Evolutionary conservation across 441 rosid genomes (phyloP), one percentile per base, ranked within the genome.

Genomic region (Jatropha podagrica): DNA sequence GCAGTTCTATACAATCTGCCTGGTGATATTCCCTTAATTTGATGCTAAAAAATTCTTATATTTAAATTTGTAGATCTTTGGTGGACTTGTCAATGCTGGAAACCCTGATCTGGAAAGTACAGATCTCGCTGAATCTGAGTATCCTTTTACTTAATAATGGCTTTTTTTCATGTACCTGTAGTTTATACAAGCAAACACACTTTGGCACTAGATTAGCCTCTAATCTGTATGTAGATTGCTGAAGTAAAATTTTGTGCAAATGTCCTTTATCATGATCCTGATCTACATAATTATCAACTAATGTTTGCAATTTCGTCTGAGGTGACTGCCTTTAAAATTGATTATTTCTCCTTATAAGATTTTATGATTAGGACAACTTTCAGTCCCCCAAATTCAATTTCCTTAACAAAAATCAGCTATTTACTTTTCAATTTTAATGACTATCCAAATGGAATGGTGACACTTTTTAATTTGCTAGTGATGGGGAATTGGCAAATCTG

Each of bases 381-480:
- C 23, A 62, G 49, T 18, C 26, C 77, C 69, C 60, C 70, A 48
- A n/a, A 40, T 63, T 68, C 59, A 68, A 2, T 82, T 88, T 85
- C 87, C 91, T 84, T 91, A 80, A 92, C 91, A 55, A 66, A 62
- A 49, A 23, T 78, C 77, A 94, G 98, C 85, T 96, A 94, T 80
- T 72, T 90, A 63, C 91, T 94, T 70, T 86, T 96, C 84, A 96
- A 96, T 82, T 94, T 96, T 81, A 96, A 96, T 74, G 99, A 96
- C 84, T 96, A 91, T 81, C 98, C 99, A 73, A 96, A 89, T 81
- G 99, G 99, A 74, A 96, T 96, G 98, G 92, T 96, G 81, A 92
- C 98, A 7, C 97, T 96, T 65, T 96, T 96, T 82, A 94, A 91
- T 84, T 80, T 94, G 90, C 84, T 96, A 76, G 98, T 96, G 32